Conservation (phyloP, 2,329 filamentous ascomycete genomes). For the Penicillium olsonii region DNA sequence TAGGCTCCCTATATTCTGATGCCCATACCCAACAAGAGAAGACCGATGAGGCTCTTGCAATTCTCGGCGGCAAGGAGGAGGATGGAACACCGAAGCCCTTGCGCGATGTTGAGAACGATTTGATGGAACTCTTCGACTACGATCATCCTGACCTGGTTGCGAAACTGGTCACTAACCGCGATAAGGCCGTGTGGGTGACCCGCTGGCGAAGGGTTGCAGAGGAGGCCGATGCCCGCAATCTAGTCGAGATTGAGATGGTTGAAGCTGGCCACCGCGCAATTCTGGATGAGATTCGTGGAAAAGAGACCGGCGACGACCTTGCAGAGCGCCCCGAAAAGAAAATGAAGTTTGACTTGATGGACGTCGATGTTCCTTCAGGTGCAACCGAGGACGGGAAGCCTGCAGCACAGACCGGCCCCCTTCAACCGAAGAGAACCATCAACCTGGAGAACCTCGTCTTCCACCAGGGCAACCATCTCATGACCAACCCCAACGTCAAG, state of each 20-base stretch:
- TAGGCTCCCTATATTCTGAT: slow-evolving; percentile 84
- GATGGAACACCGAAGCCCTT: slow-evolving; percentile 81
- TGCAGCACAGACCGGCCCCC: slow-evolving; percentile 71
- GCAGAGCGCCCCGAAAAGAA: slow-evolving; percentile 69
- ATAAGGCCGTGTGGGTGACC: slow-evolving; percentile 95
- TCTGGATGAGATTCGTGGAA: slow-evolving; percentile 81
- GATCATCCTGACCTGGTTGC: slow-evolving; percentile 92
- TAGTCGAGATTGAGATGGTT: slow-evolving; percentile 86
- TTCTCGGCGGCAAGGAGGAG: slow-evolving; percentile 72
- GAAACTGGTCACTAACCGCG: slow-evolving; percentile 85
- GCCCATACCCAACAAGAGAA: slow-evolving; percentile 93
- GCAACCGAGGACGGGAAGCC: slow-evolving; percentile 57
- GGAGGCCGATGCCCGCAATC: slow-evolving; percentile 68
- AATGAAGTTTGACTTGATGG: slow-evolving; percentile 82
- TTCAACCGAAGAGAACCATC: slow-evolving; percentile 83
- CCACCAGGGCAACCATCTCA: slow-evolving; percentile 96
- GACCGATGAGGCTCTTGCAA: slow-evolving; percentile 78
- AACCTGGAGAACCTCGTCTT: slow-evolving; percentile 96
- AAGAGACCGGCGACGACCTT: slow-evolving; percentile 58
- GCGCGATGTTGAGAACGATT: slow-evolving; percentile 93
- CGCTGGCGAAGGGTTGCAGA: slow-evolving; percentile 80
- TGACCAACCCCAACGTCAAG: slow-evolving; percentile 97
- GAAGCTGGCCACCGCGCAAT: slow-evolving; percentile 85
- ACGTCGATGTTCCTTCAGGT: slow-evolving; percentile 73
- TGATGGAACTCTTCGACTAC: slow-evolving; percentile 98